phyloP scores from a whole-genome alignment of 1,284 basidiomycete species.

The Apiotrichum veenhuisii region DNA sequence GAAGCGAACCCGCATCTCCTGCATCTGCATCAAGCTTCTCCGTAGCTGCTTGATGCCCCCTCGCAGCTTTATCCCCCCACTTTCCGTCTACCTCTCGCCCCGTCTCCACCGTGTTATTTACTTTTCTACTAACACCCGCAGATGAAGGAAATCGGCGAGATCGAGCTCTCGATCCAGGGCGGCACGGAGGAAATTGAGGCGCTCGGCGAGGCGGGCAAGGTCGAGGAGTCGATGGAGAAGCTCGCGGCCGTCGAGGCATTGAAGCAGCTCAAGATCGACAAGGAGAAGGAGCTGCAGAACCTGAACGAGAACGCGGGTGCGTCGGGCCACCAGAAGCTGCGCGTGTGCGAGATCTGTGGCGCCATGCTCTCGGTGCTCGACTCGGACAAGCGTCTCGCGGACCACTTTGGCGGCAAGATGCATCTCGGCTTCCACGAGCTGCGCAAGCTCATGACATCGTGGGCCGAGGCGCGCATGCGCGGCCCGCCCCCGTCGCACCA shows the following conservation, averaged over 20 bases:
- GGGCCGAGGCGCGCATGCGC: constrained; percentile 81
- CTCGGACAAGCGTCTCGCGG: constrained; percentile 95
- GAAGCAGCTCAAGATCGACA: constrained; percentile 92
- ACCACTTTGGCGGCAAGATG: constrained; percentile 99
- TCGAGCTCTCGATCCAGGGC: constrained; percentile 96
- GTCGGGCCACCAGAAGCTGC: constrained; percentile 96
- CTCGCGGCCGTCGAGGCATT: constrained; percentile 95
- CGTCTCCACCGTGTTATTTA: not conserved
- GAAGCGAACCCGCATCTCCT: too few relatives aligned
- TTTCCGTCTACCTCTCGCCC: not conserved
- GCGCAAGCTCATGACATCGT: constrained; percentile 84
- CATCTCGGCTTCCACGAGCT: constrained; percentile 98
- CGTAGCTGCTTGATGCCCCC: too few relatives aligned
- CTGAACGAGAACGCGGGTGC: constrained; percentile 97
- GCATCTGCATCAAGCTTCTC: too few relatives aligned
- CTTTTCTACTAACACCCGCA: constrained; percentile 36
- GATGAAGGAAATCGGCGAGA: constrained; percentile 99
- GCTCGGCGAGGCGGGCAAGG: constrained; percentile 92
- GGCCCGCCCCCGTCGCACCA: constrained; percentile 42
- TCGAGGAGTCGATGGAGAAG: constrained; percentile 97
- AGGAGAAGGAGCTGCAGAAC: constrained; percentile 95
- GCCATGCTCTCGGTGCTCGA: constrained; percentile 97
- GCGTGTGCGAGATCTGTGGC: constrained; percentile 98
- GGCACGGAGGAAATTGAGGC: constrained; percentile 97
- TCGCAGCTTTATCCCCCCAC: not conserved